phyloP scores from a whole-genome alignment of 768 basidiomycete genomes.

The Lentinula sp. region DNA sequence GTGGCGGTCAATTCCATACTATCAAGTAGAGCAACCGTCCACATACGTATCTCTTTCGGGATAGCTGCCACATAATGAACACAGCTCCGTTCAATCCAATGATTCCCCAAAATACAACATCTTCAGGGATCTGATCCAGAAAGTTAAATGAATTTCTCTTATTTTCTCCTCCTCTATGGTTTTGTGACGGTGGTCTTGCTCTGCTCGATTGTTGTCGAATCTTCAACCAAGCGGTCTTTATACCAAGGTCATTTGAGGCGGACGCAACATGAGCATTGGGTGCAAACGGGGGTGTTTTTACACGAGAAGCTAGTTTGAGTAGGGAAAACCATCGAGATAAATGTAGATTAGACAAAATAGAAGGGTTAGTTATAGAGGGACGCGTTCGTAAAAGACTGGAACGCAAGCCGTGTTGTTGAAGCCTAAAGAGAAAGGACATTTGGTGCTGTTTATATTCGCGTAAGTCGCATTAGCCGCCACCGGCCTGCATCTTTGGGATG shows the following conservation, averaged over 20 bases:
- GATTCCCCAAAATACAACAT: conserved; percentile 55
- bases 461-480: conserved; percentile 7
- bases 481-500: conserved; percentile 35
- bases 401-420: background rate
- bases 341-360: background rate
- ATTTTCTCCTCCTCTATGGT: background rate
- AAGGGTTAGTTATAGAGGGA: background rate
- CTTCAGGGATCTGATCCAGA: conserved; percentile 48
- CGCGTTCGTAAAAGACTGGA: background rate
- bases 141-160: conserved; percentile 18
- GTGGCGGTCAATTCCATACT: background rate
- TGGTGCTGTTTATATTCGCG: background rate
- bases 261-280: background rate
- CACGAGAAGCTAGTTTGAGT: background rate
- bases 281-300: background rate
- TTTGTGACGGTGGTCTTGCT: background rate
- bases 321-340: background rate
- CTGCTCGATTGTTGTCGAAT: conserved; percentile 3
- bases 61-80: conserved; percentile 53
- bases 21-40: background rate
- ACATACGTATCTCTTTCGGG: conserved; percentile 29
- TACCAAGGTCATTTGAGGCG: background rate
- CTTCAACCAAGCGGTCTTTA: background rate
- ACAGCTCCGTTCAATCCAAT: conserved; percentile 58
- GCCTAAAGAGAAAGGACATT: conserved; percentile 1